phyloP scores from a whole-genome alignment of 768 basidiomycete genomes.

The Trametes villosa region DNA sequence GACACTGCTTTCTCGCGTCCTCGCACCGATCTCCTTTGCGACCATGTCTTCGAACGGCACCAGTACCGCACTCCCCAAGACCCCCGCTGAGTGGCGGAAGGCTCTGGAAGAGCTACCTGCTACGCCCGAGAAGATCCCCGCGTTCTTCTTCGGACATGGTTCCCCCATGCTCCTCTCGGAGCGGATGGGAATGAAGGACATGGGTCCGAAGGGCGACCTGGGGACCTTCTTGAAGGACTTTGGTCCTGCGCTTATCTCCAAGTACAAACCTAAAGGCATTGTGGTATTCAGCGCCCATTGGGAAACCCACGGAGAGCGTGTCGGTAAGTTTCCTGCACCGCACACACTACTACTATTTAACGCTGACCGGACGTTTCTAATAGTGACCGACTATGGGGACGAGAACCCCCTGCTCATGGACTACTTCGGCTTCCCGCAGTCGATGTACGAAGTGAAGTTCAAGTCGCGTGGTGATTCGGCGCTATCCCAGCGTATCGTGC shows the following conservation, averaged over 20 bases:
- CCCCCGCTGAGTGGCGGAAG: constrained; percentile 51
- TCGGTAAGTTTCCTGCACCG: constrained; percentile 46
- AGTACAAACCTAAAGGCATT: constrained; percentile 79
- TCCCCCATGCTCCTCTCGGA: constrained; percentile 52
- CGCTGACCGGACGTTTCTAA: not conserved
- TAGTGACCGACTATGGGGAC: constrained; percentile 79
- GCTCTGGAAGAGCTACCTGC: constrained; percentile 60
- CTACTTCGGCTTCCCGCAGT: constrained; percentile 68
- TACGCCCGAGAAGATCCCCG: constrained; percentile 64
- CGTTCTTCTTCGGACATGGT: constrained; percentile 80
- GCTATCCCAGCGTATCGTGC: constrained; percentile 62
- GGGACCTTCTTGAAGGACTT: constrained; percentile 66
- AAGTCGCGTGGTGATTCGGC: constrained; percentile 64
- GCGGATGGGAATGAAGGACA: constrained; percentile 16
- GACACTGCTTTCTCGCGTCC: constrained; percentile 22
- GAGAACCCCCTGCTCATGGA: constrained; percentile 78
- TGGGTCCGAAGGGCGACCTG: constrained; percentile 58
- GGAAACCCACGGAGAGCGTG: constrained; percentile 64
- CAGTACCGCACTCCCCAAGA: constrained; percentile 35
- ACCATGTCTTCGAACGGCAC: constrained; percentile 23
- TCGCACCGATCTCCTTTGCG: constrained; percentile 11
- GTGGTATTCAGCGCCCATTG: constrained; percentile 86
- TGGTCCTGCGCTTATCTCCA: constrained; percentile 63
- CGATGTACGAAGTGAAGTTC: constrained; percentile 67
- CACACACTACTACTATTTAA: not conserved